phyloP scores from a whole-genome alignment of 2,329 filamentous ascomycete genomes.

The Aureobasidium sp. region DNA sequence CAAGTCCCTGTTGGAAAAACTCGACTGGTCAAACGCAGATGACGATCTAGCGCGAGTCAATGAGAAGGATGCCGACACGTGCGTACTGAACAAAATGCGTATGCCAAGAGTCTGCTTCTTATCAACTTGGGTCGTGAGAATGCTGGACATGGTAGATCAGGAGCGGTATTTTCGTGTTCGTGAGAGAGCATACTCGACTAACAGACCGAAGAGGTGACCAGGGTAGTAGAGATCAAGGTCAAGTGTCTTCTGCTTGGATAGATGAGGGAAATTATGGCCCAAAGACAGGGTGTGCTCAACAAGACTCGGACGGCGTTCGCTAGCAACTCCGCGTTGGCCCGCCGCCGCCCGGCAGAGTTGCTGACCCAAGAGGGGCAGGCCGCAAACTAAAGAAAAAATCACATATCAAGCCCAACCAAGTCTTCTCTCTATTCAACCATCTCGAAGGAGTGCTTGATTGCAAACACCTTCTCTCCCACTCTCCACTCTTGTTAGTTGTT shows the following conservation, averaged over 20 bases:
- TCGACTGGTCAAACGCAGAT: not conserved
- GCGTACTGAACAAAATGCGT: not conserved
- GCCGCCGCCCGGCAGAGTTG: not conserved
- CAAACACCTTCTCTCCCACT: conserved; percentile 23
- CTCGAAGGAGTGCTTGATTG: conserved; percentile 8
- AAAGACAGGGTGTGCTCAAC: not conserved
- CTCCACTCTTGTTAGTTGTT: conserved; percentile 24
- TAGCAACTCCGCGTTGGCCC: not conserved
- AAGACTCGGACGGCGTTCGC: not conserved
- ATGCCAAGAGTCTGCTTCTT: not conserved
- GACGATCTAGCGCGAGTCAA: not conserved
- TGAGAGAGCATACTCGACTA: not conserved
- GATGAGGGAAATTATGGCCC: not conserved
- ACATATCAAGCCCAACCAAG: conserved; percentile 3
- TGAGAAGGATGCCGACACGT: not conserved
- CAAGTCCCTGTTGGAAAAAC: not conserved
- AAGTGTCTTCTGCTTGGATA: no score
- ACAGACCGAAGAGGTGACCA: no score
- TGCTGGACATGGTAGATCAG: not conserved
- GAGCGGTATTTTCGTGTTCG: not conserved
- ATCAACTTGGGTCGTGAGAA: not conserved
- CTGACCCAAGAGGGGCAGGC: not conserved
- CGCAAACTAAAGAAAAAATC: not conserved
- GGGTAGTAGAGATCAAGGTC: not conserved
- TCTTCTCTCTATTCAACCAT: conserved; percentile 6